phyloP scores from a whole-genome alignment of 1,139 yeast species.

The Yamadazyma sp. region DNA sequence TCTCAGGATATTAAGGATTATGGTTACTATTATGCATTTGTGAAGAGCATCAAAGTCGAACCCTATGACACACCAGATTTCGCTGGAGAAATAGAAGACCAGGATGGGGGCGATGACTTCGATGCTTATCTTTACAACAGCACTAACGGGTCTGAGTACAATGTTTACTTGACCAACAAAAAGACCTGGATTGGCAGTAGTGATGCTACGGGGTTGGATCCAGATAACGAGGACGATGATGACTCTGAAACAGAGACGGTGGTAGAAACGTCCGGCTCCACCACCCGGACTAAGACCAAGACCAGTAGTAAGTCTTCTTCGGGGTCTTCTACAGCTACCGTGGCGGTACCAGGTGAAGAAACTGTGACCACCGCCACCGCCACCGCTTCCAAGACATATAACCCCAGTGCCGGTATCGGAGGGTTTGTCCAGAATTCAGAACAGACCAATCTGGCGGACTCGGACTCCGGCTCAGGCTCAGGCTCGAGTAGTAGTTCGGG shows the following conservation, averaged over 20 bases:
- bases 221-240: constrained; percentile 33
- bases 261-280: constrained; percentile 15
- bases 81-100: constrained; percentile 20
- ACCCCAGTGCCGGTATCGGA: constrained; percentile 27
- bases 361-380: constrained; percentile 6
- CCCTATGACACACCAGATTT: constrained; percentile 71
- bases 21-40: constrained; percentile 74
- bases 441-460: constrained; percentile 10
- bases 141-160: constrained; percentile 43
- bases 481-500: constrained; percentile 4
- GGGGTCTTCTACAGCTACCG: constrained; percentile 3
- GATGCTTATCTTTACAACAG: constrained; percentile 59
- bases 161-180: constrained; percentile 60
- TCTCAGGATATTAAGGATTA: constrained; percentile 66
- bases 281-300: constrained; percentile 13
- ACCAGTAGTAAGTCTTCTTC: constrained; percentile 16
- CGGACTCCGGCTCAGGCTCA: constrained; percentile 4
- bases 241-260: constrained; percentile 14
- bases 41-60: constrained; percentile 59
- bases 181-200: constrained; percentile 57
- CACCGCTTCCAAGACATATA: constrained; percentile 8
- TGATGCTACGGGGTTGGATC: constrained; percentile 67
- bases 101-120: constrained; percentile 28
- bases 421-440: constrained; percentile 37
- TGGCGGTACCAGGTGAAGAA: constrained; percentile 10